Conservation (phyloP, 495 filamentous ascomycete genomes). For the Penicillium angulare region DNA sequence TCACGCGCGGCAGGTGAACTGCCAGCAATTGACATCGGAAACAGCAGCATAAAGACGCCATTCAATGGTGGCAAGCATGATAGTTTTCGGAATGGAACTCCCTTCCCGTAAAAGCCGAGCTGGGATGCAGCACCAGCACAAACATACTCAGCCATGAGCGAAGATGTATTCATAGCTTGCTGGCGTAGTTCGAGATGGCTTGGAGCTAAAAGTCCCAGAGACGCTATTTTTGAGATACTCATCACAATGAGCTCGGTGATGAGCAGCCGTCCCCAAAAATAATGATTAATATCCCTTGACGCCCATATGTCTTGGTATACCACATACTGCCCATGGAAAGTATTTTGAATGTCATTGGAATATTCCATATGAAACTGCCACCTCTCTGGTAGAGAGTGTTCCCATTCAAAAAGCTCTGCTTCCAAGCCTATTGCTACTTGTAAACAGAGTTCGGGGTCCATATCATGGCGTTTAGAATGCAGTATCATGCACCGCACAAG, state of each 20-base stretch:
- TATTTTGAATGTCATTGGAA: slow-evolving; percentile 7
- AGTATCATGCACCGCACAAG: slow-evolving; percentile 19
- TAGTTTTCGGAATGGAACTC: not conserved
- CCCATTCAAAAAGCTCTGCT: slow-evolving; percentile 20
- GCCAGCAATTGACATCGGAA: slow-evolving; percentile 30
- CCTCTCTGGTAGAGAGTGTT: slow-evolving; percentile 9
- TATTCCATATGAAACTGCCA: slow-evolving; percentile 12
- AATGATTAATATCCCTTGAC: slow-evolving; percentile 18
- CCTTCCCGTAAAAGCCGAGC: slow-evolving; percentile 2
- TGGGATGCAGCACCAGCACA: slow-evolving; percentile 21
- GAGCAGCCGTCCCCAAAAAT: slow-evolving; percentile 17
- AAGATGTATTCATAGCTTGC: slow-evolving; percentile 13
- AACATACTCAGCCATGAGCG: slow-evolving; percentile 16
- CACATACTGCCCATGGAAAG: slow-evolving; percentile 19
- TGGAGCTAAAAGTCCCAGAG: not conserved
- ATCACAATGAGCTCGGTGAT: slow-evolving; percentile 19
- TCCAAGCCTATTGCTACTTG: slow-evolving; percentile 8
- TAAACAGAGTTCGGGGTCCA: not conserved
- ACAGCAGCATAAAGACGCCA: slow-evolving; percentile 29
- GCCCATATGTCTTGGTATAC: slow-evolving; percentile 18
- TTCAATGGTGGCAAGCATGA: slow-evolving; percentile 22
- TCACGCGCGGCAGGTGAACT: slow-evolving; percentile 23
- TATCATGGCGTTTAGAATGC: slow-evolving; percentile 5
- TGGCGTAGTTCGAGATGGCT: slow-evolving; percentile 13
- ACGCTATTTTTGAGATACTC: slow-evolving; percentile 1